Evolutionary conservation across 805 yeast genomes (phyloP), one percentile per base, ranked within the genome.

Genomic region (Wickerhamomyces mucosus): DNA sequence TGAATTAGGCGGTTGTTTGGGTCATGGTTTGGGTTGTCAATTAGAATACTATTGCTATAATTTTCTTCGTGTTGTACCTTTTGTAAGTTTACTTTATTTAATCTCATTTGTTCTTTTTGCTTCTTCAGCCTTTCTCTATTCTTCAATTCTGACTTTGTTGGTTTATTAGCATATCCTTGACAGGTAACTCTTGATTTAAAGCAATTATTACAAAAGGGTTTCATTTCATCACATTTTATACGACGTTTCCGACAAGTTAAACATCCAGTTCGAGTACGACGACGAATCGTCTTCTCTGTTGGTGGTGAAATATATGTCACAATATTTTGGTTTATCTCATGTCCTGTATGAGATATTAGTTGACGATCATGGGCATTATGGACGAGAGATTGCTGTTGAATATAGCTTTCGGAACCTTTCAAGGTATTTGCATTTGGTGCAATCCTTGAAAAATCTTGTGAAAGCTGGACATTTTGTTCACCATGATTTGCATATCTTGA

Each of bases 141-240:
- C 36, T 34, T 42, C 21, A 39, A 14, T 31, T 42, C 43, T 12
- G 31, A 27, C 33, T 41, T 40, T 6, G 44, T 38, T 11, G 41
- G 43, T 15, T 36, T 29, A 15, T 31, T 28, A 19, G 39, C 42
- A 19, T 43, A 43, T 3, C 48, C 48, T 10, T 39, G 36, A 33
- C 48, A 43, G 13, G 29, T 35, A n/a, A 41, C 29, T 30, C 35
- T 39, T 17, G 42, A 36, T 32, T 41, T 43, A 27, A 36, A 38
- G 29, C 52, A 47, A 25, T 40, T 41, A 7, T 23, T 20, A 14
- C 52, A 47, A 7, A 27, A 29, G 14, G 50, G 50, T 24, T 45
- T 41, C n/a, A 38, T 29, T 26, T 47, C 52, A 29, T 47, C 52
- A 29, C 52, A 47, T 20, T 46, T 47, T 23, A 45, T 42, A 22